phyloP scores from a whole-genome alignment of 192 early-diverging fungal genomes.

The Radiomyces spectabilis region DNA sequence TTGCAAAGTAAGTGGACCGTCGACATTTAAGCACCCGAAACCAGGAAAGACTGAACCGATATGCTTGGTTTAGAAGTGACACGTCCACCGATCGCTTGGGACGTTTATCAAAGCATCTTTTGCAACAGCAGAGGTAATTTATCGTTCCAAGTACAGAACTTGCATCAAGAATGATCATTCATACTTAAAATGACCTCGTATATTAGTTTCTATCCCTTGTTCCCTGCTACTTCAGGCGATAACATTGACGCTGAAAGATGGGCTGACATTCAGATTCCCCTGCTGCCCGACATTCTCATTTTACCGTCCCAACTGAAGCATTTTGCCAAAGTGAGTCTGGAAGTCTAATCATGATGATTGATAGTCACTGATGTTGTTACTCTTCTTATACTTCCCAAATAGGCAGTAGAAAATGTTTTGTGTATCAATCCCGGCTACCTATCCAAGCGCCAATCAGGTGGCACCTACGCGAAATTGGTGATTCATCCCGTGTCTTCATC shows the following conservation, averaged over 20 bases:
- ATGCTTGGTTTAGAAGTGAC: too few species aligned
- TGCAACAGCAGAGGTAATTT: constrained; percentile 67
- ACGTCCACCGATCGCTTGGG: constrained; percentile 50
- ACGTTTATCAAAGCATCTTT: constrained; percentile 65
- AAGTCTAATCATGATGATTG: background rate
- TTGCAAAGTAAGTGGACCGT: constrained; percentile 30
- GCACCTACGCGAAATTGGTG: constrained; percentile 73
- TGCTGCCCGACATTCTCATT: constrained; percentile 80
- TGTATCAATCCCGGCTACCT: constrained; percentile 82
- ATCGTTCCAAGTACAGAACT: background rate
- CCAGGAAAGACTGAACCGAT: too few species aligned
- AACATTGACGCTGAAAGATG: constrained; percentile 22
- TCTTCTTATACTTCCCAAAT: background rate
- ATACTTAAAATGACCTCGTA: background rate
- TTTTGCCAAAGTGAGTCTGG: constrained; percentile 50
- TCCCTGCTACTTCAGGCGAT: constrained; percentile 37
- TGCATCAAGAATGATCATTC: background rate
- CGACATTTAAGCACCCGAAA: background rate
- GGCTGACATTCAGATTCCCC: constrained; percentile 34
- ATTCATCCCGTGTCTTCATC: constrained; percentile 74
- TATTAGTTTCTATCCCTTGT: constrained; percentile 77
- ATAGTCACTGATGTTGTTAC: background rate
- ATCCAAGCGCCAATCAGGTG: constrained; percentile 61
- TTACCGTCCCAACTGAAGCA: constrained; percentile 64
- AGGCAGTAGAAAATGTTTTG: constrained; percentile 63